Evolutionary conservation across 2,329 filamentous ascomycete species (phyloP).

Genomic region (Sphaerulina populicola): DNA sequence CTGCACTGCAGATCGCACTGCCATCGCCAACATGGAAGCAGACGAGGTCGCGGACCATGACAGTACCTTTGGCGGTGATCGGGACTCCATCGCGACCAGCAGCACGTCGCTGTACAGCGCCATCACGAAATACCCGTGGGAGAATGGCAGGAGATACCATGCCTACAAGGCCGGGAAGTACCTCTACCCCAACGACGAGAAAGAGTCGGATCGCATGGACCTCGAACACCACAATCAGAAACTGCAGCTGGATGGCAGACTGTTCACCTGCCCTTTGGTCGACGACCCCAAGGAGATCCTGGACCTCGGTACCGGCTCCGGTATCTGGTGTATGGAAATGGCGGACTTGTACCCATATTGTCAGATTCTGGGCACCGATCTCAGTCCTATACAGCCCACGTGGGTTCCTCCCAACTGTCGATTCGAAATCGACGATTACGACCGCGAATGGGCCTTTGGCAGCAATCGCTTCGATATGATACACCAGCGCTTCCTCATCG

Average conservation of each 20-base stretch:
- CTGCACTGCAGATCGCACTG: background rate
- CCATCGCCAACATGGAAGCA: slow-evolving; percentile 19
- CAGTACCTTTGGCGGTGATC: slow-evolving; percentile 26
- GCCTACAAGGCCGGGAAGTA: slow-evolving; percentile 28
- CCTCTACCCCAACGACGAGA: slow-evolving; percentile 31
- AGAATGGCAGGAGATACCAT: slow-evolving; percentile 22
- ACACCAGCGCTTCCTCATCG: slow-evolving; percentile 35
- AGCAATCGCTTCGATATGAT: slow-evolving; percentile 37
- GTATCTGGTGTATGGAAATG: slow-evolving; percentile 32
- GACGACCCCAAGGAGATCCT: slow-evolving; percentile 37
- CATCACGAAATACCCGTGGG: slow-evolving; percentile 13
- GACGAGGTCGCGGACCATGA: slow-evolving; percentile 24
- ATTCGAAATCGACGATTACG: slow-evolving; percentile 25
- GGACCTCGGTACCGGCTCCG: slow-evolving; percentile 34
- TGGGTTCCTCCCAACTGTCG: slow-evolving; percentile 23
- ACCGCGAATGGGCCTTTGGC: slow-evolving; percentile 35
- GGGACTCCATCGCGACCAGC: slow-evolving; percentile 20
- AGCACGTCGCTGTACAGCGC: slow-evolving; percentile 17
- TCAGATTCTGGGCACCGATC: slow-evolving; percentile 23
- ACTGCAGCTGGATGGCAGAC: slow-evolving; percentile 25
- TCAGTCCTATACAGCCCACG: slow-evolving; percentile 25
- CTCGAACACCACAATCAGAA: slow-evolving; percentile 30
- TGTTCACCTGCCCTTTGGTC: slow-evolving; percentile 39
- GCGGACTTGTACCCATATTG: slow-evolving; percentile 22
- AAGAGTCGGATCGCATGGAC: slow-evolving; percentile 28